Evolutionary conservation across 441 rosid genomes (phyloP), one percentile per base, ranked within the genome.

Genomic region (Pelargonium citronellum): DNA sequence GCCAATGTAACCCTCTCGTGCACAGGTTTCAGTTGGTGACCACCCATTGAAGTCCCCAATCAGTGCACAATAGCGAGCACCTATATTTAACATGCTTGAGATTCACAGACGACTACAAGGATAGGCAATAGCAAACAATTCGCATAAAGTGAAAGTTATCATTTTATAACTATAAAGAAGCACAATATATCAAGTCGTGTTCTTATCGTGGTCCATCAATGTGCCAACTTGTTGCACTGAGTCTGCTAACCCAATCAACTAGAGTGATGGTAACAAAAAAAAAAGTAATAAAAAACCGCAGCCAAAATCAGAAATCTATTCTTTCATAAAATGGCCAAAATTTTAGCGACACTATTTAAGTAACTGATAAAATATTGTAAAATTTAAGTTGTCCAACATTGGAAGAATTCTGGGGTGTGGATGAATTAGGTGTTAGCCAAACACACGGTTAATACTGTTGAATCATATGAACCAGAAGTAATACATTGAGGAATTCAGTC

Each of bases 21-120:
- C 96, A 63, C 87, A 77, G 80, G 89, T 84, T 75, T 86, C 97
- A 13, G 90, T 86, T 19, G 96, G 96, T 11, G 95, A 91, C 97
- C 99, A 95, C 60, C 88, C 91, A 51, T 95, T 95, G 78, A 91
- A 90, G 74, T 90, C 92, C 72, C 97, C 97, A n/a, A 95, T 83
- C 43, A 95, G 70, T 66, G 99, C 92, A 79, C 96, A 91, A 66
- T 91, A 95, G 57, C 99, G 96, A 78, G 97, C 96, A 80, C 99
- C 99, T 94, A 81, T n/a, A 73, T 47, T 64, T 66, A 73, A 69
- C 20, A 67, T 19, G 57, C 65, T 64, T 46, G 74, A 64, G 47
- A 67, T 73, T 78, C 55, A 76, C 41, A 49, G 17, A 55, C 20
- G 68, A 73, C 66, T 43, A 71, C 37, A 69, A 71, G 65, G 49